These are phyloP conservation scores for Inga laurina DNA, from an alignment of 306 rosid species.

Conservation along the genomic window DNA sequence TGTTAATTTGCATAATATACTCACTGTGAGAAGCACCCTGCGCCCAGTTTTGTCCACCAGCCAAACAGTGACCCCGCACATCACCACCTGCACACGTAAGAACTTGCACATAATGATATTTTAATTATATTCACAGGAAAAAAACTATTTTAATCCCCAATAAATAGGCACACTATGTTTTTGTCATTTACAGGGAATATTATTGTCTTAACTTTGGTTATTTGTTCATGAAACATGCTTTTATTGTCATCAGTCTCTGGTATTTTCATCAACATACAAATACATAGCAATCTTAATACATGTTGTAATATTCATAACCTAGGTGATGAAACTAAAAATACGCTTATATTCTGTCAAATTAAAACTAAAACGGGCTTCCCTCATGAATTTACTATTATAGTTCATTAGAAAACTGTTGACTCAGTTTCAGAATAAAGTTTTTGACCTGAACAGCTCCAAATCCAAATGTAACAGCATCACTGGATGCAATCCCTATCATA, in stretches of 20 bases:
- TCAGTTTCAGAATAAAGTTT: neutral
- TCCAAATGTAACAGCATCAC: conserved; percentile 64
- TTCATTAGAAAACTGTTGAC: neutral
- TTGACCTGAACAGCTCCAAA: conserved; percentile 65
- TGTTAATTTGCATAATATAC: conserved; percentile 8
- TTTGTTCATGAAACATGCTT: too few relatives aligned
- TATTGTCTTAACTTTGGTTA: neutral
- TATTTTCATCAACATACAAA: too few relatives aligned
- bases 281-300: too few relatives aligned
- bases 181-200: neutral
- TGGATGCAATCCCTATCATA: conserved; percentile 59
- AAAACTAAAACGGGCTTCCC: too few relatives aligned
- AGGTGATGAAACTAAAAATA: too few relatives aligned
- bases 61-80: conserved; percentile 62
- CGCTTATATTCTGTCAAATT: too few relatives aligned
- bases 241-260: too few relatives aligned
- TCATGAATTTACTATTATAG: too few relatives aligned
- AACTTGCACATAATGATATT: neutral
- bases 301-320: too few relatives aligned
- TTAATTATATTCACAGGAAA: neutral
- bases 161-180: neutral
- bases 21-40: conserved; percentile 64
- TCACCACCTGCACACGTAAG: conserved; percentile 45
- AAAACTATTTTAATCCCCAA: neutral
- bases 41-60: conserved; percentile 72